These are phyloP conservation scores for Castanea crenata DNA, from an alignment of 306 rosid genomes.

Conservation along the genomic window DNA sequence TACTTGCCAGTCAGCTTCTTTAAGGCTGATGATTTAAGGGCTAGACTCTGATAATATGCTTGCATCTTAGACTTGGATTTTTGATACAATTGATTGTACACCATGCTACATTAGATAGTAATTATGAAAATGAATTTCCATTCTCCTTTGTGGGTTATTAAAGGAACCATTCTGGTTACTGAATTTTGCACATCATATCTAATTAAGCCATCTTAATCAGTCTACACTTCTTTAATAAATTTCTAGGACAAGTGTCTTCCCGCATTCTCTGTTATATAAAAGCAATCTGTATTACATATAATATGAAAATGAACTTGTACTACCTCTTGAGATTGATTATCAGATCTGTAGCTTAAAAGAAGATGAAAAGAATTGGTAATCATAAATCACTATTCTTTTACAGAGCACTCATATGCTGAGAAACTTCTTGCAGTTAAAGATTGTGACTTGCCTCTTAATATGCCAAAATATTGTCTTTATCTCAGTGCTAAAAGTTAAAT, in stretches of 20 bases:
- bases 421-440: background rate
- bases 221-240: background rate
- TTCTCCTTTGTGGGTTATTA: background rate
- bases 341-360: background rate
- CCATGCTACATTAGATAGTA: background rate
- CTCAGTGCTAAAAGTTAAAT: constrained; percentile 10
- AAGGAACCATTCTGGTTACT: background rate
- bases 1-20: no score
- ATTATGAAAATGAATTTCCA: background rate
- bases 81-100: background rate
- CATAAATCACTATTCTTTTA: background rate
- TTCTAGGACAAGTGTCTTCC: background rate
- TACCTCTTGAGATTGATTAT: background rate
- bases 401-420: background rate
- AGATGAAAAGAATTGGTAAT: background rate
- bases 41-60: background rate
- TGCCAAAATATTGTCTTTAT: background rate
- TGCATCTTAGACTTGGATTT: background rate
- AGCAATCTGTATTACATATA: background rate
- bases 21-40: background rate
- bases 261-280: background rate
- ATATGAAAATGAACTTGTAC: background rate
- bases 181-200: background rate
- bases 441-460: background rate
- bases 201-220: background rate